A percentile compares a stretch with the other conserved stretches of the same genome.
Evolutionary conservation across 345 rosid species (phyloP).

Genomic region (Moringa oleifera): DNA sequence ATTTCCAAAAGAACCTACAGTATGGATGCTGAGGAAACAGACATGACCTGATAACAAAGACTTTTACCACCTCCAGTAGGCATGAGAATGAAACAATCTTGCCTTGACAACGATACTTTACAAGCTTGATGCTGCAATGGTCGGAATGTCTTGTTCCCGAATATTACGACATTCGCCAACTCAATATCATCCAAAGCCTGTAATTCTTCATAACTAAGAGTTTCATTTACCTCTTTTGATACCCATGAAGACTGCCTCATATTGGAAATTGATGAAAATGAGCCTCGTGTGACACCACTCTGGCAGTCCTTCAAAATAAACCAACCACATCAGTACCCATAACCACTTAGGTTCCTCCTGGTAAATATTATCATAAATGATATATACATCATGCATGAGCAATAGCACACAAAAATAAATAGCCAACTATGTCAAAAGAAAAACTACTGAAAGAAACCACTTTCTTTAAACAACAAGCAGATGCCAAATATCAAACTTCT

Average conservation of each 20-base stretch:
- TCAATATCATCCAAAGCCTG: constrained; percentile 78
- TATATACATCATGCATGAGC: too few species aligned
- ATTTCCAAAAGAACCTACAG: not conserved
- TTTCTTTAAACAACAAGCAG: too few species aligned
- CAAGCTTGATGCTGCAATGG: constrained; percentile 86
- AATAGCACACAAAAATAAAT: too few species aligned
- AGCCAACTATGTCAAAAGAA: not conserved
- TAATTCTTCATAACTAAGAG: constrained; percentile 60
- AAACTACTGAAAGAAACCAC: not conserved
- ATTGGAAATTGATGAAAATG: constrained; percentile 33
- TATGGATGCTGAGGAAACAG: constrained; percentile 11
- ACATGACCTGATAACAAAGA: constrained; percentile 75
- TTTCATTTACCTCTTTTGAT: constrained; percentile 25
- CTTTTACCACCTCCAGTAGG: constrained; percentile 96
- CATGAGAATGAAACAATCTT: constrained; percentile 83
- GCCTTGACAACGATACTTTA: constrained; percentile 56
- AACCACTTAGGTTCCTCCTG: too few species aligned
- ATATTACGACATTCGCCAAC: constrained; percentile 79
- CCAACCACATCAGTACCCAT: constrained; percentile 12
- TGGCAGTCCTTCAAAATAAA: constrained; percentile 43
- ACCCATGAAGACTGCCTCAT: constrained; percentile 18
- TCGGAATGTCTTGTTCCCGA: constrained; percentile 60
- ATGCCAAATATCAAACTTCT: not conserved
- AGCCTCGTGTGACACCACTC: constrained; percentile 35
- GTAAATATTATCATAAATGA: too few species aligned